phyloP scores from a whole-genome alignment of 73 alveolate genomes.

The Stentor roeselii region DNA sequence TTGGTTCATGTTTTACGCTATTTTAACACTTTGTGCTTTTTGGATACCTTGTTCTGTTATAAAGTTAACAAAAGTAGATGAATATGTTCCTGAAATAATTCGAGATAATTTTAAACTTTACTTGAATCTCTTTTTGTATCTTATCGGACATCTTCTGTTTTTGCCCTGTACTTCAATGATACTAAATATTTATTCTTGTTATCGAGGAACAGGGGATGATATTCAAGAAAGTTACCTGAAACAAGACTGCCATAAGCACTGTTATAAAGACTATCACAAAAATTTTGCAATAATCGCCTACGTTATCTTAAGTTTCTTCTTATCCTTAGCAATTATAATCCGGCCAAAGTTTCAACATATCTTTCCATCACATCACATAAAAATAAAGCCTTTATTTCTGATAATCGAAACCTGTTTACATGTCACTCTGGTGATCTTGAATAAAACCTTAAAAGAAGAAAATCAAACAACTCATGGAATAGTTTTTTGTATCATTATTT shows the following conservation, averaged over 20 bases:
- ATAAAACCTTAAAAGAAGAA: background rate
- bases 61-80: background rate
- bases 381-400: background rate
- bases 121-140: background rate
- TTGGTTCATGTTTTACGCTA: background rate
- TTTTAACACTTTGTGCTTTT: too few species aligned
- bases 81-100: too few species aligned
- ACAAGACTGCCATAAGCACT: background rate
- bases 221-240: background rate
- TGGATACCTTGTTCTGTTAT: background rate
- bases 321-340: background rate
- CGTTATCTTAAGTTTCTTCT: background rate
- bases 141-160: background rate
- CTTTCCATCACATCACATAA: background rate
- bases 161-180: background rate
- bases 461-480: background rate
- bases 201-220: background rate
- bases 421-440: background rate
- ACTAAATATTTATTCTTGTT: background rate
- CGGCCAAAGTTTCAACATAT: background rate
- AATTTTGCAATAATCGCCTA: background rate
- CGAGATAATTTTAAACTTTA: background rate
- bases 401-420: background rate
- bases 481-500: background rate
- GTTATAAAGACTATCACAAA: background rate